Evolutionary conservation across 257 asterid genomes (phyloP), one percentile per base, ranked within the genome.

Genomic region (Sherardia arvensis): DNA sequence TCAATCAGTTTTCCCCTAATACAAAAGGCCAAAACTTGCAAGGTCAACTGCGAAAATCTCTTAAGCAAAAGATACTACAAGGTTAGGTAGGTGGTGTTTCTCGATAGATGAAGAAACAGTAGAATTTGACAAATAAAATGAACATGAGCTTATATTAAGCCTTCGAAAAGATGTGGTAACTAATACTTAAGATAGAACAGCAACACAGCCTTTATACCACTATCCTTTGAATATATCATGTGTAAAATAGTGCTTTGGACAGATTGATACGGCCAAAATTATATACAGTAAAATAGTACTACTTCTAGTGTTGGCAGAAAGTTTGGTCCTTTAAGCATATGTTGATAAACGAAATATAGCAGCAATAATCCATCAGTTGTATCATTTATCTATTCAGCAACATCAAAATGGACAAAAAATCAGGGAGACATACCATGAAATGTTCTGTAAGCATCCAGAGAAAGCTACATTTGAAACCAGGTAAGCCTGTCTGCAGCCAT

Each of bases 381-480:
- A 14, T 43, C 51, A 43, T 43, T 14, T 43, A 38, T 12, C 47
- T 38, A 36, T 36, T 9, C 2, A 10, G 11, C 43, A 36, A 36
- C 43, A 36, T 36, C 10, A 10, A 43, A 43, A 43, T 61, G 54
- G 57, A 23, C 27, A 17, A 25, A 20, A 51, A 14, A 72, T 11
- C 28, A 53, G 34, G 14, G 36, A 29, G 28, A 61, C 79, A 61
- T 80, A 92, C 99, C 97, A 89, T 48, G 84, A 79, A 57, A 78
- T 74, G 63, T 78, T 80, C 38, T 70, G 84, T 54, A 64, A 40
- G 71, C 90, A 68, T 45, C 75, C 80, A 7, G 84, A 78, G 43
- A 74, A 55, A 26, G 84, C 71, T 59, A 81, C 49, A 64, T 59
- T 61, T 36, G 77, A 75, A 62, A 78, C 79, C 71, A 61, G 34